Conservation (phyloP, 2,329 filamentous ascomycete genomes). For the Fusarium phyllophilum region DNA sequence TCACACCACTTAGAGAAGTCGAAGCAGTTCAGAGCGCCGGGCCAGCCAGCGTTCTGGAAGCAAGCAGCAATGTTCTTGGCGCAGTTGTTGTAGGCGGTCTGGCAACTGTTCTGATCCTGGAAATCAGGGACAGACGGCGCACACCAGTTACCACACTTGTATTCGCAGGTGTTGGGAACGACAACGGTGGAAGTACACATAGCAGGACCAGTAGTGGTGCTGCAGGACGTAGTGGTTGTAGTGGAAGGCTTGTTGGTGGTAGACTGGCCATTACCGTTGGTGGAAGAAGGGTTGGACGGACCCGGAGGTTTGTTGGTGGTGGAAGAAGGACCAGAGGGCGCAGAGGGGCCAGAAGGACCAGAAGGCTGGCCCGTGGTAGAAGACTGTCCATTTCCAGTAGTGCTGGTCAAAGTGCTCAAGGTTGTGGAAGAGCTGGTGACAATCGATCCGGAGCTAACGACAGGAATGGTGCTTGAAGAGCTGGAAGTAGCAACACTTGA, state of each 20-base stretch:
- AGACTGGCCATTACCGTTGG: conserved; percentile 25
- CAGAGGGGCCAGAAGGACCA: background rate
- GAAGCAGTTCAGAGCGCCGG: conserved; percentile 60
- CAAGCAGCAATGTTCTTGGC: conserved; percentile 60
- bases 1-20: conserved; percentile 62
- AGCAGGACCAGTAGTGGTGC: conserved; percentile 51
- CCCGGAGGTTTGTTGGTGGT: conserved; percentile 4
- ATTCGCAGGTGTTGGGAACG: conserved; percentile 62
- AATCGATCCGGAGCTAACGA: conserved; percentile 31
- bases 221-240: conserved; percentile 38
- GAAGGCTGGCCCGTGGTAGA: conserved; percentile 23
- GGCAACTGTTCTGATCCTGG: conserved; percentile 55
- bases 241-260: conserved; percentile 29
- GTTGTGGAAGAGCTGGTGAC: conserved; percentile 45
- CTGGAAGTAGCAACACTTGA: background rate
- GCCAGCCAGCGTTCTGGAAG: conserved; percentile 63
- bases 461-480: background rate
- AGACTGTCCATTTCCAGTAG: conserved; percentile 18
- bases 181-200: conserved; percentile 60
- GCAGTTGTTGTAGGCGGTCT: conserved; percentile 56
- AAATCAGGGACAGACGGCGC: conserved; percentile 61
- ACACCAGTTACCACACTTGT: conserved; percentile 65
- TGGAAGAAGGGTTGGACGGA: conserved; percentile 16
- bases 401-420: conserved; percentile 50
- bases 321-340: background rate